Evolutionary conservation across 2,329 filamentous ascomycete species (phyloP).

Genomic region (Nemania bipapillata): DNA sequence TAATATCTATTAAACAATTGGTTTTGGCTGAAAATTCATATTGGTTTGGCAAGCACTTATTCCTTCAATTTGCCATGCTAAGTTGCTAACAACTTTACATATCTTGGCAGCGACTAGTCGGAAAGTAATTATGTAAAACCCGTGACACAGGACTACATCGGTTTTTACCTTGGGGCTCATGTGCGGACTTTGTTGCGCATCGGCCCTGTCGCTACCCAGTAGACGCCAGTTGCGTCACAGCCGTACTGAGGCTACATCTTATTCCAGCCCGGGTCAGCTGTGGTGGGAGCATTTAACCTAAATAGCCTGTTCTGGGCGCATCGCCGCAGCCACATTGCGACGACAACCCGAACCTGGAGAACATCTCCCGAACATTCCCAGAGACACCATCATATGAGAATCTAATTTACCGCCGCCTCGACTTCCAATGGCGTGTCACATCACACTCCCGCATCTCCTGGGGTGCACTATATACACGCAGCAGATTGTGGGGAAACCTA

Average conservation of each 20-base stretch:
- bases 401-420: slow-evolving; percentile 8
- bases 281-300: slow-evolving; percentile 36
- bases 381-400: slow-evolving; percentile 19
- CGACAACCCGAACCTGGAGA: slow-evolving; percentile 27
- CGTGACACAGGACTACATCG: neutral
- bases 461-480: slow-evolving; percentile 27
- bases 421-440: neutral
- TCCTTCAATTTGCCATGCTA: too few species aligned
- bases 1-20: too few species aligned
- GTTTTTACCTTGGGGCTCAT: neutral
- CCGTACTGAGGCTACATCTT: neutral
- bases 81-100: too few species aligned
- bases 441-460: slow-evolving; percentile 11
- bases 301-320: slow-evolving; percentile 44
- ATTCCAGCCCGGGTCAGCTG: neutral
- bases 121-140: neutral
- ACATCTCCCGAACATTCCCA: slow-evolving; percentile 19
- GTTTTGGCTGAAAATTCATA: too few species aligned
- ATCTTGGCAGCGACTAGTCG: too few species aligned
- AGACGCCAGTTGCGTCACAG: neutral
- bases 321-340: slow-evolving; percentile 27
- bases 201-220: neutral
- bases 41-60: too few species aligned
- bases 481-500: slow-evolving; percentile 33
- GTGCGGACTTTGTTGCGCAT: neutral